A percentile compares a stretch with the other conserved stretches of the same genome.
phyloP scores from a whole-genome alignment of 202 grass and related monocot species.

The Schoenoplectus triqueter region DNA sequence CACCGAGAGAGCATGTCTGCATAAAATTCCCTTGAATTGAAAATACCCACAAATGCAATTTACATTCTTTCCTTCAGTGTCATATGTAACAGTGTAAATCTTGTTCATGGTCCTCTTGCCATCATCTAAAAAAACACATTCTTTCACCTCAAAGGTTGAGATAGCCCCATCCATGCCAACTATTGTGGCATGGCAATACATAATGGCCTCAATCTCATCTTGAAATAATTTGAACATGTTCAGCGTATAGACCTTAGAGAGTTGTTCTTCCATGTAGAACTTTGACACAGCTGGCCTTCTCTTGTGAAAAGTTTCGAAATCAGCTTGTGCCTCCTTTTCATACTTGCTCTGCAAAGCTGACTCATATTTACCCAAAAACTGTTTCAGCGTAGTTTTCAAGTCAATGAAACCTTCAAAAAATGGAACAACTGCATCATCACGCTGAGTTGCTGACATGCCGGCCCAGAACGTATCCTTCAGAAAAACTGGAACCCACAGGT shows the following conservation, averaged over 20 bases:
- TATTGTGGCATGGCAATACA: constrained; percentile 92
- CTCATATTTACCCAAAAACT: constrained; percentile 94
- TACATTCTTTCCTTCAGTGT: constrained; percentile 66
- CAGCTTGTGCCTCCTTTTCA: constrained; percentile 95
- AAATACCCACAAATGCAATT: constrained; percentile 95
- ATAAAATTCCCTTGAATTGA: constrained; percentile 90
- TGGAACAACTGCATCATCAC: constrained; percentile 62
- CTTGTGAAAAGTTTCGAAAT: constrained; percentile 99
- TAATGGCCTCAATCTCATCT: constrained; percentile 98
- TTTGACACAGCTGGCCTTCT: constrained; percentile 88
- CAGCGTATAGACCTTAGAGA: constrained; percentile 91
- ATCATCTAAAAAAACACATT: constrained; percentile 91
- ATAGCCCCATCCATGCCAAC: constrained; percentile 48
- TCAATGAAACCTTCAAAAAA: constrained; percentile 94
- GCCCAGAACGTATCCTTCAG: constrained; percentile 94
- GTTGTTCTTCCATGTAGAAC: constrained; percentile 98
- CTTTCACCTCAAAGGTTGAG: constrained; percentile 87
- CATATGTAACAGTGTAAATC: constrained; percentile 76
- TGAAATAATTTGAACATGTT: constrained; percentile 98
- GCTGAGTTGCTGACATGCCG: constrained; percentile 85
- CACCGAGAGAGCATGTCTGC: constrained; percentile 84
- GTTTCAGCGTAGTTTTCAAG: constrained; percentile 81
- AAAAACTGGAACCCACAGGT: constrained; percentile 87
- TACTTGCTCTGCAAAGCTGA: constrained; percentile 87
- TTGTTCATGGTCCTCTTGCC: constrained; percentile 88